These are phyloP conservation scores for Orychophragmus violaceus DNA, from an alignment of 345 rosid genomes.

Conservation along the genomic window DNA sequence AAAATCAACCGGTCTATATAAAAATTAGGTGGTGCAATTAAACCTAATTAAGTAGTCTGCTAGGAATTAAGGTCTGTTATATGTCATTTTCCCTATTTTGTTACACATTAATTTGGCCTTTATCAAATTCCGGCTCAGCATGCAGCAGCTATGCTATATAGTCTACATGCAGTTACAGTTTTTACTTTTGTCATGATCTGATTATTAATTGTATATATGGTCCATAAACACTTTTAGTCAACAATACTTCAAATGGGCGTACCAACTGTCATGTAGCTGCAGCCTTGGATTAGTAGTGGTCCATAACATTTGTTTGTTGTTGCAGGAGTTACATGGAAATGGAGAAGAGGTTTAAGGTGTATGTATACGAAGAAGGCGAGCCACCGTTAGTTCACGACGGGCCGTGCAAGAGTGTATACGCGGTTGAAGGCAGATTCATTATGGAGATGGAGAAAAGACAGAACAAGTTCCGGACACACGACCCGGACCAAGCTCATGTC, in stretches of 20 bases:
- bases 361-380: constrained; percentile 79
- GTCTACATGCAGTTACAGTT: background rate
- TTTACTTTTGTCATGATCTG: background rate
- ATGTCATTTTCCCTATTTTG: constrained; percentile 8
- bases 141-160: background rate
- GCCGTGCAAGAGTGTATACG: constrained; percentile 76
- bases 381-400: constrained; percentile 70
- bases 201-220: constrained; percentile 15
- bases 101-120: background rate
- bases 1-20: background rate
- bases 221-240: constrained; percentile 21
- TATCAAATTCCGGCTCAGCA: constrained; percentile 12
- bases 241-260: background rate
- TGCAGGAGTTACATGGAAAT: constrained; percentile 77
- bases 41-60: background rate
- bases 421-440: constrained; percentile 86
- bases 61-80: background rate
- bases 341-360: constrained; percentile 86
- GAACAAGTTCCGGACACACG: constrained; percentile 46
- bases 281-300: constrained; percentile 7
- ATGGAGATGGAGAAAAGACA: constrained; percentile 59
- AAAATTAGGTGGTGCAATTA: constrained; percentile 4
- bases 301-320: too few species aligned
- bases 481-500: constrained; percentile 54
- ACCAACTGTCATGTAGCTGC: constrained; percentile 22